phyloP scores from a whole-genome alignment of 768 basidiomycete genomes.

The Hypholoma sublateritium region DNA sequence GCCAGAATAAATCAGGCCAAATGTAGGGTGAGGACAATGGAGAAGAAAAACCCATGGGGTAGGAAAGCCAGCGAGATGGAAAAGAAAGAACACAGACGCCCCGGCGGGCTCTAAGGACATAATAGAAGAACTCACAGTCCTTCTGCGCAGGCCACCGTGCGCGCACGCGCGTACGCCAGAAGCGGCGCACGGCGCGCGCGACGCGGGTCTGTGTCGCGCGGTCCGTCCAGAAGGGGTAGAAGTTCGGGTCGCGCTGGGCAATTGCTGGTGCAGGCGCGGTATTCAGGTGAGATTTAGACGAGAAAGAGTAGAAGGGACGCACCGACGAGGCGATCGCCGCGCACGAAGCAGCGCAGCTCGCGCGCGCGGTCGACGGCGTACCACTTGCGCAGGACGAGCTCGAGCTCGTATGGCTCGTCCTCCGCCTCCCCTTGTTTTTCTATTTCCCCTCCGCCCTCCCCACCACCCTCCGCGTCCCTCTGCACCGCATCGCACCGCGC shows the following conservation, averaged over 20 bases:
- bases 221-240: slow-evolving; percentile 85
- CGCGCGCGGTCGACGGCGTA: slow-evolving; percentile 80
- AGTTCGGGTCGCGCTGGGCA: slow-evolving; percentile 85
- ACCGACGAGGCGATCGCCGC: slow-evolving; percentile 74
- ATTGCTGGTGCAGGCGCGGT: slow-evolving; percentile 49
- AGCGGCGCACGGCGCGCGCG: slow-evolving; percentile 43
- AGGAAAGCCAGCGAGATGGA: too few relatives aligned
- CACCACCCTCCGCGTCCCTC: background rate
- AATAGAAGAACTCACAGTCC: slow-evolving; percentile 57
- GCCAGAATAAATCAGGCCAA: too few relatives aligned
- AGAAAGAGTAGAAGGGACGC: slow-evolving; percentile 11
- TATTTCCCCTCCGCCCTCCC: too few relatives aligned
- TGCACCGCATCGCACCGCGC: slow-evolving; percentile 47
- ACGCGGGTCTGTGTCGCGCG: slow-evolving; percentile 52
- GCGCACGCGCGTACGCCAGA: slow-evolving; percentile 72
- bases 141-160: slow-evolving; percentile 53
- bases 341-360: slow-evolving; percentile 90
- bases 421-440: too few relatives aligned
- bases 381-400: slow-evolving; percentile 91
- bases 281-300: background rate
- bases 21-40: too few relatives aligned
- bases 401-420: slow-evolving; percentile 52
- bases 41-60: too few relatives aligned
- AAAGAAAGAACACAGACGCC: too few relatives aligned
- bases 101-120: too few relatives aligned